Conservation (phyloP, 805 yeast genomes). For the Kuraishia molischiana region DNA sequence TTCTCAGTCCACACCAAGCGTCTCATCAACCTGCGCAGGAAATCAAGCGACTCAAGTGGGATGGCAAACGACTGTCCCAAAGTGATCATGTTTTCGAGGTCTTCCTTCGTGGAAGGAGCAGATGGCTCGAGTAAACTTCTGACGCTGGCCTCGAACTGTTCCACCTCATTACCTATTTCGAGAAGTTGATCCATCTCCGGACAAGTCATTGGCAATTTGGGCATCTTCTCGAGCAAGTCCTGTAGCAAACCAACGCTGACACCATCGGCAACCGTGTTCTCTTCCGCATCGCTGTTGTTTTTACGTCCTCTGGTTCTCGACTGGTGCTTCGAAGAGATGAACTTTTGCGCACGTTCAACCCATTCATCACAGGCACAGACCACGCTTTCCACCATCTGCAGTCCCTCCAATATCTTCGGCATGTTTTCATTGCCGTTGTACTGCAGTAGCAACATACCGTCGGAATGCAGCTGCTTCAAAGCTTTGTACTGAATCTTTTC, state of each 20-base stretch:
- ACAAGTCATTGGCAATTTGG: constrained; percentile 37
- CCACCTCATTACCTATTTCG: constrained; percentile 42
- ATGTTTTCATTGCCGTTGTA: constrained; percentile 3
- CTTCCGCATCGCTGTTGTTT: constrained; percentile 7
- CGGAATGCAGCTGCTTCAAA: constrained; percentile 33
- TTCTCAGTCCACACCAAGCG: constrained; percentile 26
- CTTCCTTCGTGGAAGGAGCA: constrained; percentile 22
- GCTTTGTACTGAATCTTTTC: constrained; percentile 36
- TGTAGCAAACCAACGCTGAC: constrained; percentile 23
- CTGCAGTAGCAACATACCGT: constrained; percentile 41
- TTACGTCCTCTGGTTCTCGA: constrained; percentile 24
- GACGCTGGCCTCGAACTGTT: constrained; percentile 38
- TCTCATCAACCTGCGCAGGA: constrained; percentile 26
- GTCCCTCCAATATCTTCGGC: constrained; percentile 9
- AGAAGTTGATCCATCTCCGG: constrained; percentile 52
- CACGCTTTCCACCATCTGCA: constrained; percentile 26
- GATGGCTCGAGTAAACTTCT: constrained; percentile 22
- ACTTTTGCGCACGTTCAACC: constrained; percentile 43
- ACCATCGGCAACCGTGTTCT: constrained; percentile 10
- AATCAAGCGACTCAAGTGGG: constrained; percentile 34
- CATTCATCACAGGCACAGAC: constrained; percentile 38
- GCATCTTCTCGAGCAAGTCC: constrained; percentile 33
- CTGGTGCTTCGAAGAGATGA: constrained; percentile 41
- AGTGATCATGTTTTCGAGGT: constrained; percentile 41
- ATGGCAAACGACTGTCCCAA: constrained; percentile 55